Conservation (phyloP, 352 stramenopile species). For the Pythium utonaiense region DNA sequence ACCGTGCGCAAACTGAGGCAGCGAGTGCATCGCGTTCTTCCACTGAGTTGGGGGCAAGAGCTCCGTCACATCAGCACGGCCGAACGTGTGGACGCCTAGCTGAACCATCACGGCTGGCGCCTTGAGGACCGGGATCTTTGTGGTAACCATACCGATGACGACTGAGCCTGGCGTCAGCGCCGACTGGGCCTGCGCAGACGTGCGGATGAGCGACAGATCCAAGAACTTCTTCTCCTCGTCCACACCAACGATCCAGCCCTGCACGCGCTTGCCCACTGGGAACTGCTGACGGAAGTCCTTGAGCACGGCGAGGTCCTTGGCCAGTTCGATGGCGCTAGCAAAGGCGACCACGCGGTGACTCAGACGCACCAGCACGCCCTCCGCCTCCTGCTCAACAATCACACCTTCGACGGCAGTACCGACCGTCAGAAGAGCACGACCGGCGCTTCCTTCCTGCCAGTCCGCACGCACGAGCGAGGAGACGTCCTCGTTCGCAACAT, state of each 20-base stretch:
- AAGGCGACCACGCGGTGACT: conserved; percentile 72
- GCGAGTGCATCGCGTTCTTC: conserved; percentile 65
- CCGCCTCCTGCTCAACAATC: conserved; percentile 55
- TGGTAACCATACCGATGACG: conserved; percentile 71
- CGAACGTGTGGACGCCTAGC: conserved; percentile 66
- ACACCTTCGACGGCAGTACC: conserved; percentile 65
- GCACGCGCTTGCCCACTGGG: conserved; percentile 72
- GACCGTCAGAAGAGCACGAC: conserved; percentile 56
- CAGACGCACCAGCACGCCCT: conserved; percentile 60
- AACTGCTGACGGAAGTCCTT: conserved; percentile 65
- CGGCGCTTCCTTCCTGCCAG: conserved; percentile 69
- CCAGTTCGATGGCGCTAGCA: conserved; percentile 63
- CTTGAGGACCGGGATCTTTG: conserved; percentile 67
- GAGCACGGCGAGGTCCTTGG: conserved; percentile 51
- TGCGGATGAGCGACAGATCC: conserved; percentile 67
- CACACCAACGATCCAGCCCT: conserved; percentile 58
- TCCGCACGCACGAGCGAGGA: conserved; percentile 59
- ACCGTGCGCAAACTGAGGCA: conserved; percentile 59
- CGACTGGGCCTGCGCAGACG: conserved; percentile 15
- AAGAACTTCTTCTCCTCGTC: conserved; percentile 71
- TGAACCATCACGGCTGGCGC: conserved; percentile 86
- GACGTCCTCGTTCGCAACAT: conserved; percentile 41
- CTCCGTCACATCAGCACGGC: conserved; percentile 81
- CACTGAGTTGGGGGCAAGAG: conserved; percentile 51
- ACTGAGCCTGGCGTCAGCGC: conserved; percentile 42